phyloP scores from a whole-genome alignment of 768 basidiomycete species.

The Naganishia vaughanmartiniae region DNA sequence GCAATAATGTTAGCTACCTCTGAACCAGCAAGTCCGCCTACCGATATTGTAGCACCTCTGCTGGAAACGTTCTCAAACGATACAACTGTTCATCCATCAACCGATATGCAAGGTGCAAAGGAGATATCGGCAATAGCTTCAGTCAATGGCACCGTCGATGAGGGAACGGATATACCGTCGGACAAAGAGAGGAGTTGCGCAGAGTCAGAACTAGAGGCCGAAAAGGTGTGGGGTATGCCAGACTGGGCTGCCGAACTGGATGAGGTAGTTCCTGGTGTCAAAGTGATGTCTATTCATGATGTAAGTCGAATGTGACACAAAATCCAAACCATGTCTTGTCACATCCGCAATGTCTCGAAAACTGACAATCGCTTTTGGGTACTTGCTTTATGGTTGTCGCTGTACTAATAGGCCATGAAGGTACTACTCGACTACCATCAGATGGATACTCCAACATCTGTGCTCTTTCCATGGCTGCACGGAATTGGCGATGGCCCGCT shows the following conservation, averaged over 20 bases:
- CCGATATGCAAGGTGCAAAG: not conserved
- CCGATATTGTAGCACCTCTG: not conserved
- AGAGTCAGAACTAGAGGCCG: not conserved
- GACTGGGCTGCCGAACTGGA: slow-evolving; percentile 22
- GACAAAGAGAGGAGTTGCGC: not conserved
- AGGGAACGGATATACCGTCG: not conserved
- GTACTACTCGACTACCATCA: slow-evolving; percentile 44
- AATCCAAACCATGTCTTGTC: not conserved
- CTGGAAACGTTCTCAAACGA: not conserved
- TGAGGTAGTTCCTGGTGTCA: slow-evolving; percentile 27
- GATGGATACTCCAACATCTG: slow-evolving; percentile 44
- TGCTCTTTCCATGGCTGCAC: slow-evolving; percentile 51
- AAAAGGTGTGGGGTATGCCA: slow-evolving; percentile 31
- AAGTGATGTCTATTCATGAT: slow-evolving; percentile 21
- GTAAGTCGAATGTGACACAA: slow-evolving; percentile 7
- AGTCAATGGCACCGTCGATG: not conserved
- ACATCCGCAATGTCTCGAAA: not conserved
- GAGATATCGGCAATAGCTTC: not conserved
- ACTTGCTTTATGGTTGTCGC: not conserved
- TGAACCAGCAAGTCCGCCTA: not conserved
- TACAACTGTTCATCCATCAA: not conserved
- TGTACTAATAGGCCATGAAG: slow-evolving; percentile 28
- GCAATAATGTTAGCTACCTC: not conserved
- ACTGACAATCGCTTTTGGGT: not conserved
- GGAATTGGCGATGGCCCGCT: slow-evolving; percentile 48